These are phyloP conservation scores for Clarireedia sp. DNA, from an alignment of 2,329 filamentous ascomycete genomes.

Conservation along the genomic window DNA sequence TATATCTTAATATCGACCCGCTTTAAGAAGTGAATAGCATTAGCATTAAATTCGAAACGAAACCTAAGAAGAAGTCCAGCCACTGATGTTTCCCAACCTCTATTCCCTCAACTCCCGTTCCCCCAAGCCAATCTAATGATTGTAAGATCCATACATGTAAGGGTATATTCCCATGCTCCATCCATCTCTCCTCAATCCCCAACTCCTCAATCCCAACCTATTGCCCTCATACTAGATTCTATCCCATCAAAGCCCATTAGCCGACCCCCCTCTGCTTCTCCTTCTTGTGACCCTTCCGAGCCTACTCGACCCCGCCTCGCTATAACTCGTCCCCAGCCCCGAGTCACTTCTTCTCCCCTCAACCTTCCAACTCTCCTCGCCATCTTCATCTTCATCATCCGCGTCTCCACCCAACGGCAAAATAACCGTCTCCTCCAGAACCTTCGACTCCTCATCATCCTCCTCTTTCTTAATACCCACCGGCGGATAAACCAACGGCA, in stretches of 20 bases:
- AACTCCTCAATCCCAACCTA: background rate
- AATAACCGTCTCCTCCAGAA: constrained; percentile 19
- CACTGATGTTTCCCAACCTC: no score
- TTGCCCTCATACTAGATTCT: background rate
- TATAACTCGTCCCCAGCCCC: constrained; percentile 48
- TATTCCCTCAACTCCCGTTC: no score
- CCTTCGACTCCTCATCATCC: constrained; percentile 24
- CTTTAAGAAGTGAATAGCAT: no score
- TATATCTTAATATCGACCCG: no score
- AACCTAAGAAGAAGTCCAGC: no score
- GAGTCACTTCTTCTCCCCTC: constrained; percentile 34
- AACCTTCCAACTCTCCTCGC: constrained; percentile 26
- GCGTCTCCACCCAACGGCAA: constrained; percentile 34
- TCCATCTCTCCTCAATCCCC: background rate
- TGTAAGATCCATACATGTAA: no score
- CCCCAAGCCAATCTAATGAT: no score
- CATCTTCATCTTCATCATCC: constrained; percentile 42
- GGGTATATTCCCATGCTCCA: background rate
- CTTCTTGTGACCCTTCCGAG: constrained; percentile 19
- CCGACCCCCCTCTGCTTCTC: constrained; percentile 10
- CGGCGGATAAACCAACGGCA: constrained; percentile 34
- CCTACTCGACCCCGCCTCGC: constrained; percentile 30
- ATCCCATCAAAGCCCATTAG: background rate
- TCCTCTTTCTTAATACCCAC: constrained; percentile 26
- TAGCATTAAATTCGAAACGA: no score